Base-by-base conservation (phyloP, 352 stramenopile species). In the Discostella stelligera region DNA sequence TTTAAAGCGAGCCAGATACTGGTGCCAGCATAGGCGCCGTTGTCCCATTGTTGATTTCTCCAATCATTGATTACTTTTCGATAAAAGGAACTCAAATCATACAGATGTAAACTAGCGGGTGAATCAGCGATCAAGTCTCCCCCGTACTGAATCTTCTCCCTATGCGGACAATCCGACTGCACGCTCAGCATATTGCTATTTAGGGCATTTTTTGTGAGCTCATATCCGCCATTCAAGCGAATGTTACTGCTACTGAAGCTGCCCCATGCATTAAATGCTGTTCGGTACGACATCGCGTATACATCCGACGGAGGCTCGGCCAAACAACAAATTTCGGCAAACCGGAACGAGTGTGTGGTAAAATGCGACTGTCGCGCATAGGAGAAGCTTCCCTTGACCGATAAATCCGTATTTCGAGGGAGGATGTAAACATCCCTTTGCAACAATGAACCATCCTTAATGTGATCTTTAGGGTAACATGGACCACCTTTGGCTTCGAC, bases 101-200 rank as follows among this genome's bases (percentile, higher is more conserved):
- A 88, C 21, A 85, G 53, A 20, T 80, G 64, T 25, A 88, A 50
- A 53, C 55, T 65, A 25, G 82, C 66, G 0, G 63, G 74, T 41
- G 72, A 78, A 54, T 82, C 70, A 7, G 74, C 77, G 54, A 86
- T 58, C 0, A 81, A 72, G 44, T 88, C 82, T n/a, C 79, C 82
- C 41, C 73, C 75, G 60, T 88, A 88, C 37, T 80, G 73, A 58
- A 88, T 82, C 25, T 83, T 83, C 65, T 89, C 82, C 53, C 82
- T 69, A 71, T 89, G 82, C 23, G 82, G 82, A 69, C 82, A 89
- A 60, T 89, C 82, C 16, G 54, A 77, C 58, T 89, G 78, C 30
- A 89, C 72, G 21, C 78, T 49, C 23, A 89, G 55, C 55, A 86
- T 72, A 49, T 89, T 89, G 44, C 53, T 71, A 46, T 74, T 75